Evolutionary conservation across 169 alveolate genomes (phyloP).

Genomic region (Haemoproteus tartakovskyi): DNA sequence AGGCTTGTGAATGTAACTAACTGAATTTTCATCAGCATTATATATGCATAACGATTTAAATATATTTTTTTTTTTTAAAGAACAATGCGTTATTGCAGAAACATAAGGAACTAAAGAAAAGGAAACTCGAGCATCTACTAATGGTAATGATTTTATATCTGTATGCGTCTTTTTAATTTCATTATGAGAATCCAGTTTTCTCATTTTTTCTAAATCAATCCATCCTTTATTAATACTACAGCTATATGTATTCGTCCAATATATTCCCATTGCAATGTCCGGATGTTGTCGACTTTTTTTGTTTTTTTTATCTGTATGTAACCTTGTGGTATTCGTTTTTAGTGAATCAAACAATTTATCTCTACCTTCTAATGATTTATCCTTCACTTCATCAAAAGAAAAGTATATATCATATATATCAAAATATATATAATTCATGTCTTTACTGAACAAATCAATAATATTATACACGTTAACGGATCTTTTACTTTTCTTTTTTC

Average conservation of each 20-base stretch:
- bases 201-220: conserved; percentile 11
- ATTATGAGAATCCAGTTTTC: background rate
- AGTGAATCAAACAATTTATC: conserved; percentile 10
- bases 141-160: no score
- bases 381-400: conserved; percentile 4
- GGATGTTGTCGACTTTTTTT: background rate
- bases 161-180: no score
- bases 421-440: conserved; percentile 16
- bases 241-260: conserved; percentile 26
- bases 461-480: background rate
- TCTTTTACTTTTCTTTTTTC: background rate
- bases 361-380: background rate
- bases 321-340: background rate
- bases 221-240: conserved; percentile 48
- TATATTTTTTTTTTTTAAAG: conserved; percentile 10
- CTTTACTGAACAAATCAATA: conserved; percentile 18
- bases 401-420: conserved; percentile 17
- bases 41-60: conserved; percentile 31
- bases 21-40: conserved; percentile 15
- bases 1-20: conserved; percentile 1
- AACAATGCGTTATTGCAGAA: conserved; percentile 8
- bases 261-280: background rate
- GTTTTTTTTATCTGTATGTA: background rate
- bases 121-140: background rate
- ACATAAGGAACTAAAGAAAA: conserved; percentile 26